phyloP scores from a whole-genome alignment of 2,329 filamentous ascomycete species.

The Pestalotiopsis sp. region DNA sequence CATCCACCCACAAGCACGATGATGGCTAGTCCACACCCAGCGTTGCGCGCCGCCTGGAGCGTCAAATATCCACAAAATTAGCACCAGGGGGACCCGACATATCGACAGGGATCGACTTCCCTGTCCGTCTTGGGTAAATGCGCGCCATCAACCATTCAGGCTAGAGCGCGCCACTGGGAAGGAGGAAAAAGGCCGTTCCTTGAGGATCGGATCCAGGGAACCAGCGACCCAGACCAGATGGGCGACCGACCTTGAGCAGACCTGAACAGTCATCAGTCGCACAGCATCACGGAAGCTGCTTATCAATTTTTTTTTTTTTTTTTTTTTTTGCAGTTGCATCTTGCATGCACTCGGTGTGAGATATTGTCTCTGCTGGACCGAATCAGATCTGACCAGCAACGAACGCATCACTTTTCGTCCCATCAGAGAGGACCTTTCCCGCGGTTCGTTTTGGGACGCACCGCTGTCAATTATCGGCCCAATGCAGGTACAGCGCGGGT shows the following conservation, averaged over 20 bases:
- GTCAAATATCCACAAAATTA: slow-evolving; percentile 10
- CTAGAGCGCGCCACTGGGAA: slow-evolving; percentile 5
- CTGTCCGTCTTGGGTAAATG: slow-evolving; percentile 10
- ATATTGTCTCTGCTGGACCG: not conserved
- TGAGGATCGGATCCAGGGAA: not conserved
- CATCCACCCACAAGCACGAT: not conserved
- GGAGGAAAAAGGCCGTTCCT: not conserved
- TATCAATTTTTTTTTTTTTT: too few species aligned
- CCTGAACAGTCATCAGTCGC: not conserved
- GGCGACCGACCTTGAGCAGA: not conserved
- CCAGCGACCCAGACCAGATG: not conserved
- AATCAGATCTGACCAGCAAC: slow-evolving; percentile 1
- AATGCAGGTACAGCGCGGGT: slow-evolving; percentile 11
- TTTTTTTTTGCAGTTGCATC: not conserved
- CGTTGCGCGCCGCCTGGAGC: slow-evolving; percentile 10
- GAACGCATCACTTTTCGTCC: not conserved
- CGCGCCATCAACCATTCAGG: slow-evolving; percentile 1
- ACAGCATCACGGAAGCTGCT: not conserved
- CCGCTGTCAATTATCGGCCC: slow-evolving; percentile 3
- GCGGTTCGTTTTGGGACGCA: not conserved
- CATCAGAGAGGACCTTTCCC: not conserved
- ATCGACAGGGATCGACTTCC: not conserved
- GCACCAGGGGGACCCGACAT: slow-evolving; percentile 6
- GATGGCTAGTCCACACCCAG: not conserved
- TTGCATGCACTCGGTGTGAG: slow-evolving; percentile 4